A percentile compares a stretch with the other conserved stretches of the same genome.
These are phyloP conservation scores for Cyberlindnera subsufficiens DNA, from an alignment of 805 yeast species.

Conservation along the genomic window DNA sequence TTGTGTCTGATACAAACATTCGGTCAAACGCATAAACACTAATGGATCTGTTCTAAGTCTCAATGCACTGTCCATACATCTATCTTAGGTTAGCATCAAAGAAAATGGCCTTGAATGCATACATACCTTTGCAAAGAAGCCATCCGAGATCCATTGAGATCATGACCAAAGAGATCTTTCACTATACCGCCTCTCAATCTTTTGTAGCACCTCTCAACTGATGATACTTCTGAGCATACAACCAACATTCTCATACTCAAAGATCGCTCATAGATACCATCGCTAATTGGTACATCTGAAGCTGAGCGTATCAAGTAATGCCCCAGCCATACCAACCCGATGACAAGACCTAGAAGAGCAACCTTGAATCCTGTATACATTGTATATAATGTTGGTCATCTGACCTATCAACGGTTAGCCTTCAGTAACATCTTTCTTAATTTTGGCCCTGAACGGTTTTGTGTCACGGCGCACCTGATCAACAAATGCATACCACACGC, in stretches of 20 bases:
- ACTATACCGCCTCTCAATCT: constrained; percentile 5
- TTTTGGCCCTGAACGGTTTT: background rate
- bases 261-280: constrained; percentile 1
- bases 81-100: too few relatives aligned
- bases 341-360: background rate
- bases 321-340: background rate
- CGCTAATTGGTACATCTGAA: background rate
- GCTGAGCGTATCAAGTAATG: background rate
- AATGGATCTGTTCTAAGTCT: background rate
- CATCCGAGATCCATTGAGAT: background rate
- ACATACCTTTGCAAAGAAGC: background rate
- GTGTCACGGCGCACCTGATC: background rate
- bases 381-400: background rate
- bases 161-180: constrained; percentile 1
- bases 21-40: background rate
- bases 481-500: background rate
- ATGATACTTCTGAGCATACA: constrained; percentile 7
- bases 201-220: constrained; percentile 9
- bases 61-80: too few relatives aligned
- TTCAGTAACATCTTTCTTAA: background rate
- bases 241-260: constrained; percentile 6
- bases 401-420: background rate
- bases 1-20: background rate
- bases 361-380: background rate
- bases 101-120: too few relatives aligned